Evolutionary conservation across 1,139 yeast genomes (phyloP).

Genomic region (Pichia sp.): DNA sequence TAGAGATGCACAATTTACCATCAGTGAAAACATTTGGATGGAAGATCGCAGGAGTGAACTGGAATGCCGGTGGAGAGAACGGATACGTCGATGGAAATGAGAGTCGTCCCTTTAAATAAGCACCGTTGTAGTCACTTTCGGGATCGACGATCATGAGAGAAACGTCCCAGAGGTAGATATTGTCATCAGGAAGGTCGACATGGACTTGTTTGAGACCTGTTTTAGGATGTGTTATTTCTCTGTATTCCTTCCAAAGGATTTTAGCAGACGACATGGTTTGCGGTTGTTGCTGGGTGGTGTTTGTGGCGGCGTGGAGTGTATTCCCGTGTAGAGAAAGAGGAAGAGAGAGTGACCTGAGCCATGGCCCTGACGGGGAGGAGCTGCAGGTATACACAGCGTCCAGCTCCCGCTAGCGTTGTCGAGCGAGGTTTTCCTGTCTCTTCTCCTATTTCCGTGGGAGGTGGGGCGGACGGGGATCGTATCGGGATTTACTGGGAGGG

Average conservation of each 20-base stretch:
- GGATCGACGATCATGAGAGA: constrained; percentile 92
- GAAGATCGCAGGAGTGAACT: constrained; percentile 92
- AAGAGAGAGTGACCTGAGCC: no score
- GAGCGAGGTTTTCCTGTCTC: no score
- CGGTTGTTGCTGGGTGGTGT: no score
- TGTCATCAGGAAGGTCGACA: constrained; percentile 85
- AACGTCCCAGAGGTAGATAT: constrained; percentile 89
- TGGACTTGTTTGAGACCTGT: constrained; percentile 87
- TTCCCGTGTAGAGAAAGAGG: no score
- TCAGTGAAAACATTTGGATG: constrained; percentile 97
- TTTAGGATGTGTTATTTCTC: constrained; percentile 91
- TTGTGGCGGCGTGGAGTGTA: no score
- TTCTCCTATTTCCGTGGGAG: no score
- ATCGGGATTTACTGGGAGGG: no score
- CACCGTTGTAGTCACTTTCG: constrained; percentile 92
- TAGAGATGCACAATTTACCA: constrained; percentile 91
- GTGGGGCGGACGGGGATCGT: no score
- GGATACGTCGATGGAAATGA: constrained; percentile 92
- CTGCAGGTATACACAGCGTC: no score
- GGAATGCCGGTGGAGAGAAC: constrained; percentile 88
- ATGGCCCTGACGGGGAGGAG: no score
- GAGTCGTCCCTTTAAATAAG: constrained; percentile 92
- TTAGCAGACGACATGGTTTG: constrained; percentile 61
- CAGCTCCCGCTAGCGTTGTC: no score
- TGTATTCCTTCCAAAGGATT: constrained; percentile 87